Conservation (phyloP, 306 rosid genomes). For the Malus asiatica region DNA sequence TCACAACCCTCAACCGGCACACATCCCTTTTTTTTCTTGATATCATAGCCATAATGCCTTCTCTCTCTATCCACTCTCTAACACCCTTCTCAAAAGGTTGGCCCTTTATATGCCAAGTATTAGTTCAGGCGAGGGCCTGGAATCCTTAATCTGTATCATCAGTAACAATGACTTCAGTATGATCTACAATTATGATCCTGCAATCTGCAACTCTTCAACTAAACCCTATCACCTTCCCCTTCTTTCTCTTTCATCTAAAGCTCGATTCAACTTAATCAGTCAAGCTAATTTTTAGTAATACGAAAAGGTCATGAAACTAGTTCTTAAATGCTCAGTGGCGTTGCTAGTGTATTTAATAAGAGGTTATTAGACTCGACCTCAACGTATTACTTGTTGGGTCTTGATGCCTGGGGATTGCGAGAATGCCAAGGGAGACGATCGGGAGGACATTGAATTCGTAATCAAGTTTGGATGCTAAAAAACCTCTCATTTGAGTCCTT, state of each 20-base stretch:
- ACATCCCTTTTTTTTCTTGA: not conserved
- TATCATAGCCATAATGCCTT: not conserved
- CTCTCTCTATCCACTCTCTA: not conserved
- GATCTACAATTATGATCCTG: not conserved
- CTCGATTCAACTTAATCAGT: not conserved
- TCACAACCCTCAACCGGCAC: not conserved
- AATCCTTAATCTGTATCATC: not conserved
- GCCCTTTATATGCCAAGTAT: not conserved
- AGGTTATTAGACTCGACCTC: not conserved
- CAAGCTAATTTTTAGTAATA: no score
- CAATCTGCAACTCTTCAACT: not conserved
- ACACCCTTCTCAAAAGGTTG: not conserved
- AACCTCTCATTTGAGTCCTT: not conserved
- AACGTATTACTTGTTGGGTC: not conserved
- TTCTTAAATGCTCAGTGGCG: not conserved
- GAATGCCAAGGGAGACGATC: not conserved
- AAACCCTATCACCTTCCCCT: not conserved
- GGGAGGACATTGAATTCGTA: not conserved
- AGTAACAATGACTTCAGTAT: not conserved
- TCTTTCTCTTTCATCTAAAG: not conserved
- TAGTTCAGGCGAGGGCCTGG: not conserved
- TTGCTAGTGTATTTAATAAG: not conserved
- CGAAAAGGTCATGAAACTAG: no score
- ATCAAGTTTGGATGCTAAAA: not conserved
- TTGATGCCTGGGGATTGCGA: not conserved